Evolutionary conservation across 306 rosid species (phyloP).

Genomic region (Ammopiptanthus mongolicus): DNA sequence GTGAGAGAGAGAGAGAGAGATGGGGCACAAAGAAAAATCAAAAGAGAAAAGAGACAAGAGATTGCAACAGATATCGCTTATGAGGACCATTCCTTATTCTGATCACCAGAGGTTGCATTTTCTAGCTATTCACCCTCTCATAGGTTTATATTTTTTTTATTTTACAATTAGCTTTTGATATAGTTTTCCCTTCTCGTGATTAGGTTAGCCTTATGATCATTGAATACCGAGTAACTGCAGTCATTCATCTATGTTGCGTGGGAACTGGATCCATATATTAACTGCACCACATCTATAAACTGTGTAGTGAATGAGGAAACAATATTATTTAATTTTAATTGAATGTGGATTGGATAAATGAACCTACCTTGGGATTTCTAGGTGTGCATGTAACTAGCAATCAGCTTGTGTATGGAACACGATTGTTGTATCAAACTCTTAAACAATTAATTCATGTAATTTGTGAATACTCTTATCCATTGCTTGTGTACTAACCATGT

Average conservation of each 20-base stretch:
- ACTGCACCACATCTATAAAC: too few relatives aligned
- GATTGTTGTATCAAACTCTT: background rate
- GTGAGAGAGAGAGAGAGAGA: background rate
- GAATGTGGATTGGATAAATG: background rate
- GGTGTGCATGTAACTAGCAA: background rate
- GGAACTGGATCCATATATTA: too few relatives aligned
- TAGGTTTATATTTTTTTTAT: background rate
- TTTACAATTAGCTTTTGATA: background rate
- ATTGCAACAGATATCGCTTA: constrained; percentile 71
- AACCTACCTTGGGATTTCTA: background rate
- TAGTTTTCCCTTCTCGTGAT: too few relatives aligned
- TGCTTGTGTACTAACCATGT: background rate
- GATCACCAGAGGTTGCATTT: constrained; percentile 71
- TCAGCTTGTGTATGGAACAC: background rate
- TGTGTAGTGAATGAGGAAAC: too few relatives aligned
- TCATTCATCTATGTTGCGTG: too few relatives aligned
- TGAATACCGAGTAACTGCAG: too few relatives aligned
- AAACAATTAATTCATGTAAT: background rate
- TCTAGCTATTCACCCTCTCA: background rate
- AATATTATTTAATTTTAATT: too few relatives aligned
- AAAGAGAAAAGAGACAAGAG: constrained; percentile 72
- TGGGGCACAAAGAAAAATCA: constrained; percentile 70
- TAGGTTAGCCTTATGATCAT: too few relatives aligned
- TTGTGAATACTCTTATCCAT: background rate
- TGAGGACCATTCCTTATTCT: constrained; percentile 88